A percentile compares a stretch with the other conserved stretches of the same genome.
phyloP scores from a whole-genome alignment of 2,329 filamentous ascomycete genomes.

The Pseudogymnoascus verrucosus region DNA sequence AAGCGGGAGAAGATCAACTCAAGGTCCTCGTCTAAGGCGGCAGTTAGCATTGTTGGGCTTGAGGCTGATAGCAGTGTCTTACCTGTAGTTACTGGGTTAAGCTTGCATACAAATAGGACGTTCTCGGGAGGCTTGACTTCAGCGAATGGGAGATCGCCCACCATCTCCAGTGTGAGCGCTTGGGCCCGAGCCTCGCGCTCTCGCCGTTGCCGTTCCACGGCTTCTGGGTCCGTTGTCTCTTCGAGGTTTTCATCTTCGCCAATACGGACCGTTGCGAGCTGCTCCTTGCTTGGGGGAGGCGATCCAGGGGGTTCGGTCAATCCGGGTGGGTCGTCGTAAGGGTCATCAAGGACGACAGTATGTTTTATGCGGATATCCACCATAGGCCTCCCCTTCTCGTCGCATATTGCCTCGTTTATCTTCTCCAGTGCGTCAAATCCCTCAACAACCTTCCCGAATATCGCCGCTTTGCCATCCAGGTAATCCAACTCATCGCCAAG shows the following conservation, averaged over 20 bases:
- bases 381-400: conserved; percentile 76
- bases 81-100: conserved; percentile 87
- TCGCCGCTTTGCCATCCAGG: conserved; percentile 84
- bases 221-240: conserved; percentile 67
- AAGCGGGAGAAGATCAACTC: conserved; percentile 96
- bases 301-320: conserved; percentile 71
- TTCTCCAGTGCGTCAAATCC: conserved; percentile 91
- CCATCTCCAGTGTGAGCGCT: conserved; percentile 92
- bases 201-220: conserved; percentile 67
- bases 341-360: conserved; percentile 85
- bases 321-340: conserved; percentile 73
- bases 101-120: conserved; percentile 94
- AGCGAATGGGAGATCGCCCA: conserved; percentile 92
- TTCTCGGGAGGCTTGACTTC: conserved; percentile 97
- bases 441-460: conserved; percentile 93
- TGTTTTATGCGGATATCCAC: conserved; percentile 95
- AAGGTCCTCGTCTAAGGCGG: conserved; percentile 66
- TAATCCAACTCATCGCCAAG: conserved; percentile 84
- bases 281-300: conserved; percentile 72
- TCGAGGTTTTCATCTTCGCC: conserved; percentile 79
- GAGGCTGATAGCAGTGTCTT: conserved; percentile 15
- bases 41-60: conserved; percentile 12
- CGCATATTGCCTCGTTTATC: conserved; percentile 83
- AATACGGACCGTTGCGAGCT: conserved; percentile 86
- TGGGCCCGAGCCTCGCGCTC: conserved; percentile 90